These are phyloP conservation scores for Desmodesmus armatus DNA, from an alignment of 139 green algal species.

Conservation along the genomic window DNA sequence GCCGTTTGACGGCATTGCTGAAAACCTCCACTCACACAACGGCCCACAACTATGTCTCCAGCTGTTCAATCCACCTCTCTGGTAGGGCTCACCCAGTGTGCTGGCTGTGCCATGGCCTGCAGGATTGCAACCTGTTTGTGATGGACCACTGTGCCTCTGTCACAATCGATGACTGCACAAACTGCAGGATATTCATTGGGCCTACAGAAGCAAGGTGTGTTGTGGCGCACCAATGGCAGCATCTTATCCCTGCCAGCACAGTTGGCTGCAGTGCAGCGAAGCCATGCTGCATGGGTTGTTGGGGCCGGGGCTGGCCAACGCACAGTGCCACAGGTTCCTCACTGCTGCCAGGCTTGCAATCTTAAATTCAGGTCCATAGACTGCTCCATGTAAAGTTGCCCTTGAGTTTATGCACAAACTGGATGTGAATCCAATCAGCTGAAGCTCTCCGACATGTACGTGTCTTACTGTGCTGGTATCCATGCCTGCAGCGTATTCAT, in stretches of 20 bases:
- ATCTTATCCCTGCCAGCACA: no score
- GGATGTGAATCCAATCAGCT: background rate
- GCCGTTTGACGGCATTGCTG: no score
- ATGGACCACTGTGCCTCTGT: constrained; percentile 70
- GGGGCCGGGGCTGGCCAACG: no score
- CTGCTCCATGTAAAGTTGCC: no score
- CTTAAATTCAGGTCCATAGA: background rate
- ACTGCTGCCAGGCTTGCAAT: no score
- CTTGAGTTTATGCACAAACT: background rate
- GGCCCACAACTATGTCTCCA: background rate
- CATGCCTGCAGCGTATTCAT: constrained; percentile 70
- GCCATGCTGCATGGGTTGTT: no score
- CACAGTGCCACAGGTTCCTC: no score
- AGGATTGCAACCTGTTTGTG: constrained; percentile 78
- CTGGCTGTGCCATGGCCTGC: background rate
- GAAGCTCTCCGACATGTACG: background rate
- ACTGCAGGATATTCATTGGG: constrained; percentile 77
- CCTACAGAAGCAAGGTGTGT: constrained; percentile 61
- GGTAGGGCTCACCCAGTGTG: background rate
- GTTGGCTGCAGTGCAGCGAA: no score
- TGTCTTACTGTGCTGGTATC: background rate
- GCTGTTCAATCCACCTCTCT: background rate
- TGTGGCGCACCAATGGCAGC: no score
- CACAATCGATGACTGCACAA: constrained; percentile 75
- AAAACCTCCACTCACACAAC: no score